Evolutionary conservation across 148 eudicot species (phyloP).

Genomic region (Vaccinium vitisidaea): DNA sequence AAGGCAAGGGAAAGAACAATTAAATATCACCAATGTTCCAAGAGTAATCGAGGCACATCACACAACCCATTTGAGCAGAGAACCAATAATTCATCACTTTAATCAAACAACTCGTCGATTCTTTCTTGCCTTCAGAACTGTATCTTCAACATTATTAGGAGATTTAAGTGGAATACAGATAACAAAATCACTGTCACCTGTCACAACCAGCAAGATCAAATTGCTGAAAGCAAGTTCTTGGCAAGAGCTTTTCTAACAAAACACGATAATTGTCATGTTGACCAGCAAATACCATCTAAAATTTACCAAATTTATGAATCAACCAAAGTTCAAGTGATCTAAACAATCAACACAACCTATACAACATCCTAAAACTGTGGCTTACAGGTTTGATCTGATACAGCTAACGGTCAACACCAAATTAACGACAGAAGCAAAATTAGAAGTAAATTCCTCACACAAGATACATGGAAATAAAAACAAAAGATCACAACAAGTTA

Average conservation of each 20-base stretch:
- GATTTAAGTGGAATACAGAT: not conserved
- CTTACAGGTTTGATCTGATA: constrained; percentile 14
- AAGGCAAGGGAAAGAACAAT: not conserved
- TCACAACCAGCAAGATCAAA: not conserved
- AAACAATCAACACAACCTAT: not conserved
- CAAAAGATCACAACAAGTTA: not conserved
- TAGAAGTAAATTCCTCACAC: not conserved
- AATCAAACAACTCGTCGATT: not conserved
- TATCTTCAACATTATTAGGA: not conserved
- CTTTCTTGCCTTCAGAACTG: not conserved
- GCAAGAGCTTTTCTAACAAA: not conserved
- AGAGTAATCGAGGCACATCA: not conserved
- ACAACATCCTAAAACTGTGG: not conserved
- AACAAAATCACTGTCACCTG: not conserved
- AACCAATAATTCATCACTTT: not conserved
- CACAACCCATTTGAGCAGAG: not conserved
- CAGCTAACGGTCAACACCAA: constrained; percentile 12
- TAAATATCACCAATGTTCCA: not conserved
- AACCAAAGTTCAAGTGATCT: not conserved
- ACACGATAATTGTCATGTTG: not conserved
- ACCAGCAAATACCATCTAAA: constrained; percentile 2
- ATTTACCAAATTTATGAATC: not conserved
- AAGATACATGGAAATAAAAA: not conserved
- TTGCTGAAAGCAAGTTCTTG: not conserved
- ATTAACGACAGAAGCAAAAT: not conserved